Evolutionary conservation across 352 stramenopile genomes (phyloP).

Genomic region (Phytophthora rubi): DNA sequence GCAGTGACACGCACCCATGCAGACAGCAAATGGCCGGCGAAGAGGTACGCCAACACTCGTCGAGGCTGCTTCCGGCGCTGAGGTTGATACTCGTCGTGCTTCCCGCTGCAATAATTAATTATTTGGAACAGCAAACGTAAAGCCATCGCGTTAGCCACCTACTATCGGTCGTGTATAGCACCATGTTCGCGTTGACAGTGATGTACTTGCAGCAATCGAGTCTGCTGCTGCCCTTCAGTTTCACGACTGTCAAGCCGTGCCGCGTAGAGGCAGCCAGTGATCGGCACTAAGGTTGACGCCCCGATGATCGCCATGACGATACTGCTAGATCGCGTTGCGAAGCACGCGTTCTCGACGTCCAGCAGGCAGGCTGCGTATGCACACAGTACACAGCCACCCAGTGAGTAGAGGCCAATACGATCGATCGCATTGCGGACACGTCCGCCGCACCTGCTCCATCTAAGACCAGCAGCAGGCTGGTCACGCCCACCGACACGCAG

Average conservation of each 20-base stretch:
- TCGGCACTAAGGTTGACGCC: slow-evolving; percentile 52
- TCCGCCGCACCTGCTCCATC: slow-evolving; percentile 46
- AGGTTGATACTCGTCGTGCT: slow-evolving; percentile 1
- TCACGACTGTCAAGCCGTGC: slow-evolving; percentile 42
- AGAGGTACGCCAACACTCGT: slow-evolving; percentile 73
- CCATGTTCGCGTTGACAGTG: no score
- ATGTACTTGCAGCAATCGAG: slow-evolving; percentile 48
- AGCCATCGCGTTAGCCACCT: background rate
- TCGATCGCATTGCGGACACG: background rate
- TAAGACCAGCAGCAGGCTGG: slow-evolving; percentile 48
- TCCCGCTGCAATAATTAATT: slow-evolving; percentile 16
- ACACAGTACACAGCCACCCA: background rate
- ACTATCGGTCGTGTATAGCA: no score
- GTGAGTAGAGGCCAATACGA: background rate
- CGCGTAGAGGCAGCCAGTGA: slow-evolving; percentile 48
- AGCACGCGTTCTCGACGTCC: slow-evolving; percentile 45
- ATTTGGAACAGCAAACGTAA: background rate
- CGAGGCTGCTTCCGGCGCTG: slow-evolving; percentile 21
- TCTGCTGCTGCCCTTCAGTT: slow-evolving; percentile 29
- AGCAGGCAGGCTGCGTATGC: slow-evolving; percentile 42
- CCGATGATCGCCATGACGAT: slow-evolving; percentile 73
- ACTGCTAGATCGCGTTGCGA: slow-evolving; percentile 54
- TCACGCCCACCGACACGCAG: slow-evolving; percentile 49
- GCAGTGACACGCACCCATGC: slow-evolving; percentile 61
- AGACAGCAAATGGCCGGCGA: slow-evolving; percentile 77